Evolutionary conservation across 768 basidiomycete species (phyloP).

Genomic region (Tylopilus sp.): DNA sequence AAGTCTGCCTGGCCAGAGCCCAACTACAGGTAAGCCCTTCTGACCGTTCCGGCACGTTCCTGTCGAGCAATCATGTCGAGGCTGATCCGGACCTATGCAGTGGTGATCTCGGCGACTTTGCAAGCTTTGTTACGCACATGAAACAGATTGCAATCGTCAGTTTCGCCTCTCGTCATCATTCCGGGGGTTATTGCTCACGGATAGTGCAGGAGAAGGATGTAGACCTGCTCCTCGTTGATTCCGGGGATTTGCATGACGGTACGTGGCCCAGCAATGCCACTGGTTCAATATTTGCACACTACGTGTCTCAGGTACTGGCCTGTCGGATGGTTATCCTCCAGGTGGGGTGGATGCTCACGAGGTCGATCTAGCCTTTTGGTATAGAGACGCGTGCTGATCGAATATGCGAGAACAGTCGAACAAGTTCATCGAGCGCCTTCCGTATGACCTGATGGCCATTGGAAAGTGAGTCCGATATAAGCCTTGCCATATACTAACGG

Average conservation of each 20-base stretch:
- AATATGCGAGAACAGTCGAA: conserved; percentile 48
- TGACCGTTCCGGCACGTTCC: too few species aligned
- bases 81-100: conserved; percentile 18
- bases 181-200: background rate
- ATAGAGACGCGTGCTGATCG: background rate
- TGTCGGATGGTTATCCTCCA: conserved; percentile 72
- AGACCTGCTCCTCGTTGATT: conserved; percentile 74
- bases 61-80: background rate
- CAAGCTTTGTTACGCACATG: conserved; percentile 84
- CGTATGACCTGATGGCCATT: conserved; percentile 80
- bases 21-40: conserved; percentile 60
- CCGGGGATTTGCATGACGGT: conserved; percentile 78
- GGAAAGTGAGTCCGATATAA: conserved; percentile 61
- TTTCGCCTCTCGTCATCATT: background rate
- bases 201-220: conserved; percentile 58
- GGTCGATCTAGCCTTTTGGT: conserved; percentile 35
- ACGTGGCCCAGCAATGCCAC: background rate
- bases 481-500: background rate
- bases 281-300: background rate
- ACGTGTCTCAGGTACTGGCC: conserved; percentile 54
- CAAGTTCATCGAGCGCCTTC: conserved; percentile 66
- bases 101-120: conserved; percentile 74
- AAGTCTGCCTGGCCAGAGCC: conserved; percentile 71
- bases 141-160: conserved; percentile 64
- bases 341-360: conserved; percentile 73